A percentile compares a stretch with the other conserved stretches of the same genome.
phyloP scores from a whole-genome alignment of 2,329 filamentous ascomycete genomes.

The Colletotrichum melonis region DNA sequence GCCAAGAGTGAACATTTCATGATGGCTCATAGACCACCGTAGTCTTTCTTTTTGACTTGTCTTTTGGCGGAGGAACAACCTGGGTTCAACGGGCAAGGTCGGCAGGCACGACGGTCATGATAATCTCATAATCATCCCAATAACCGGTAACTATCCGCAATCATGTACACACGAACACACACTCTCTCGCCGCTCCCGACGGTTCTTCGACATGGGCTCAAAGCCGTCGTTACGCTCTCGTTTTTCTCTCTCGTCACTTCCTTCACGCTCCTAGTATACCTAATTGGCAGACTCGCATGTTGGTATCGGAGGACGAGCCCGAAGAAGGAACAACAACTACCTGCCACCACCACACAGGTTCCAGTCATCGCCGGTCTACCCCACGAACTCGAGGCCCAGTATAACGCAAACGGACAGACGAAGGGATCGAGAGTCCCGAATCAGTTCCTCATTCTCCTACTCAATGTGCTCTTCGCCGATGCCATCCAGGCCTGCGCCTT shows the following conservation, averaged over 20 bases:
- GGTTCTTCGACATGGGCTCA: slow-evolving; percentile 48
- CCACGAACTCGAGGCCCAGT: slow-evolving; percentile 35
- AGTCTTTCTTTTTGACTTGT: background rate
- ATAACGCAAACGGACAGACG: slow-evolving; percentile 35
- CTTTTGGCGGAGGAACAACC: background rate
- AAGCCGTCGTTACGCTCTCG: slow-evolving; percentile 49
- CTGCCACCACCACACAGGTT: slow-evolving; percentile 25
- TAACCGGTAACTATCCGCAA: background rate
- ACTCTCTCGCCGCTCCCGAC: slow-evolving; percentile 48
- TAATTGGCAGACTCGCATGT: slow-evolving; percentile 47
- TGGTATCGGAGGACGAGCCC: slow-evolving; percentile 46
- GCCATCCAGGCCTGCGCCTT: slow-evolving; percentile 68
- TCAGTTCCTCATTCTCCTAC: slow-evolving; percentile 69
- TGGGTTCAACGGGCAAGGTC: background rate
- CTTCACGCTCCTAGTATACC: slow-evolving; percentile 45
- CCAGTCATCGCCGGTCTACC: slow-evolving; percentile 32
- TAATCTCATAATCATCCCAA: background rate
- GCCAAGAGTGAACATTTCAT: background rate
- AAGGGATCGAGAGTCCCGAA: slow-evolving; percentile 47
- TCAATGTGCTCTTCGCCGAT: slow-evolving; percentile 70
- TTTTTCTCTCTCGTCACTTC: slow-evolving; percentile 50
- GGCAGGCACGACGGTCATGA: slow-evolving; percentile 19
- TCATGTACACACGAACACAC: slow-evolving; percentile 13
- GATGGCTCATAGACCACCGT: too few relatives aligned
- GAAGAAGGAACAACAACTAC: slow-evolving; percentile 40